A percentile compares a stretch with the other conserved stretches of the same genome.
These are phyloP conservation scores for Curvularia spicifera DNA, from an alignment of 2,329 filamentous ascomycete species.

Conservation along the genomic window DNA sequence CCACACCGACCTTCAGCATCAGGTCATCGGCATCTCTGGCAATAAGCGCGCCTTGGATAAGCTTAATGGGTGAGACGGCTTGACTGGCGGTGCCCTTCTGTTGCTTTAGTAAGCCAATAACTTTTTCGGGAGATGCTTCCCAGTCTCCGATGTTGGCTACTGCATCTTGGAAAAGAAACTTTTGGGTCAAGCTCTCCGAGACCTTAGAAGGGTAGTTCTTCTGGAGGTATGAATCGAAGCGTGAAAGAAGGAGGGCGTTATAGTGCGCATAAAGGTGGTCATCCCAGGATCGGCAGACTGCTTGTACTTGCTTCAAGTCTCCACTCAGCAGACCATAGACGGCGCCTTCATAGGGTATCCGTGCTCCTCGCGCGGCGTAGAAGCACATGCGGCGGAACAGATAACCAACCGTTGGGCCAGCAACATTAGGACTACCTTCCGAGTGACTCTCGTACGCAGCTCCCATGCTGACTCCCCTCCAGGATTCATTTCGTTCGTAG, in stretches of 20 bases:
- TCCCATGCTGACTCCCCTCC: conserved; percentile 84
- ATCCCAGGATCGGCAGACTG: conserved; percentile 80
- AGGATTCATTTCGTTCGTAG: conserved; percentile 81
- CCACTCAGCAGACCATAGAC: conserved; percentile 92
- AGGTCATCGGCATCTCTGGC: conserved; percentile 61
- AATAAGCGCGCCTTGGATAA: conserved; percentile 77
- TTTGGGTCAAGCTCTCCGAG: conserved; percentile 62
- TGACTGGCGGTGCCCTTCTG: conserved; percentile 64
- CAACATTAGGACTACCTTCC: conserved; percentile 49
- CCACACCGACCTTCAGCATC: conserved; percentile 52
- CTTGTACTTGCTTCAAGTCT: conserved; percentile 77
- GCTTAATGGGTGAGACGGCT: conserved; percentile 70
- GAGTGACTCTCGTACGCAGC: conserved; percentile 63
- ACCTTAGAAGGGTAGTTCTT: conserved; percentile 59
- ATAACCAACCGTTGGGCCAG: conserved; percentile 51
- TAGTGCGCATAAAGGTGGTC: conserved; percentile 87
- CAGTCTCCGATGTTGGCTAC: conserved; percentile 67
- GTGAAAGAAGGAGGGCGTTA: conserved; percentile 80
- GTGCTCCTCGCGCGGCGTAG: conserved; percentile 71
- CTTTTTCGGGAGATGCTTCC: conserved; percentile 57
- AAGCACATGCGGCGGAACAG: conserved; percentile 82
- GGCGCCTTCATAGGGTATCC: conserved; percentile 81
- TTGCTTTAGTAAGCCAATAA: conserved; percentile 67
- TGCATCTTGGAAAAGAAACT: conserved; percentile 69
- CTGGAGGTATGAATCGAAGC: conserved; percentile 76